Evolutionary conservation across 1,284 basidiomycete genomes (phyloP), one percentile per base, ranked within the genome.

Genomic region (Malassezia caprae): DNA sequence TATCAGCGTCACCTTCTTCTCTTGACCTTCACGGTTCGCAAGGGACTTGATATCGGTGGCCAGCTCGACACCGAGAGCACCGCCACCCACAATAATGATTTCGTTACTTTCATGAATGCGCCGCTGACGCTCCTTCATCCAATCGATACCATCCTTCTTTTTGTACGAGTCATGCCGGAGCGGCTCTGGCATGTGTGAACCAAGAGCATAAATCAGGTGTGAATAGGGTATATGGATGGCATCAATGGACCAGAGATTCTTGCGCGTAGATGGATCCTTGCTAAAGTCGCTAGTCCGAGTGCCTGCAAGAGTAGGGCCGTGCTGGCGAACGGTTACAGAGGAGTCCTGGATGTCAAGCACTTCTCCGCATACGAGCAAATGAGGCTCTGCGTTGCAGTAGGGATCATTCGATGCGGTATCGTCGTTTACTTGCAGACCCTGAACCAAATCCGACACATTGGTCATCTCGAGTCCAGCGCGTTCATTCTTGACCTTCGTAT

Each of bases 141-240:
- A 73, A 19, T 43, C 8, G 11, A 67, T 51, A 19, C 72, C 69
- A 13, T 67, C 56, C 8, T 47, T 30, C 56, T 74, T 74, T 17
- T 63, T 64, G 24, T 63, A 59, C 8, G 69, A 60, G 6, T 70
- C 66, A n/a, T 61, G 68, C 44, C 69, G 64, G 15, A 74, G 58
- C 8, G 72, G 72, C 34, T 74, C 72, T 2, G 72, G 72, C 21
- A 74, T 56, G 42, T 74, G 70, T 13, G 65, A 68, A 45, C 72
- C 72, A 15, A 74, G 62, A 0, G 72, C 72, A 46, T 74, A 74
- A 23, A 74, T 60, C 28, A 74, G 65, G 48, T 74, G 69, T 17
- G 68, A 61, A 50, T 72, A 72, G 8, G 72, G 72, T 27, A 73
- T 72, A 39, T 62, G 51, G 4, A 71, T 56, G 27, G 61, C 65